Base-by-base conservation (phyloP, 176 grass and related monocot species). In the Pontederia crassipes region DNA sequence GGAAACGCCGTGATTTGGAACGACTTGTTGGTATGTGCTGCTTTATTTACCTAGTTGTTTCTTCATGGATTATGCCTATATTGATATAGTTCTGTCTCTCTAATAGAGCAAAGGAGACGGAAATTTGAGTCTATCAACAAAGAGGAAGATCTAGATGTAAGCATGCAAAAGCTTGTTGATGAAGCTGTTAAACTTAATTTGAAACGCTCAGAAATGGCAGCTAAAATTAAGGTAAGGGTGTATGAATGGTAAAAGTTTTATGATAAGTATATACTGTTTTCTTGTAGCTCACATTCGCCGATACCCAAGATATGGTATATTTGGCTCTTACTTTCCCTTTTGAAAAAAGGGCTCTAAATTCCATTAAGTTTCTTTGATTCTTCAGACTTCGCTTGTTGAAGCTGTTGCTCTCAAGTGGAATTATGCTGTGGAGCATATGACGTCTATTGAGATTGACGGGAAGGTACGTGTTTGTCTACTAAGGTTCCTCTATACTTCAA, bases 371-470 rank as follows among this genome's bases (percentile, higher is more conserved):
- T 53, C 24, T 66, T 17, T 54, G 5, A 32, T 61, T 75, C 49
- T 47, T 69, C 47, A 97, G 92, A 66, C 55, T 83, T 78, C 78
- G 56, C 83, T 91, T 45, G 70, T 67, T 68, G 79, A 88, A 80
- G 92, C 87, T 76, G 83, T 97, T 80, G 62, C 73, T 73, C 83
- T 91, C 57, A 88, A 83, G 78, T 85, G 87, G 92, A 85, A 63
- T 58, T 78, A 58, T 58, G 61, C 76, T 72, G 87, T 76, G 78
- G 78, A 97, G 78, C 54, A 80, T 52, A 75, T 97, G 83, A 57
- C 64, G 57, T 82, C 52, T 12, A 78, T 85, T 51, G 87, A 91
- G 78, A 63, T 97, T 40, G 87, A 97, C 74, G 58, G 62, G 24
- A 87, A 87, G 87, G 92, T 97, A 88, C 67, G 64, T 45, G 47